These are phyloP conservation scores for Talaromyces borbonicus DNA, from an alignment of 495 filamentous ascomycete genomes.

Conservation along the genomic window DNA sequence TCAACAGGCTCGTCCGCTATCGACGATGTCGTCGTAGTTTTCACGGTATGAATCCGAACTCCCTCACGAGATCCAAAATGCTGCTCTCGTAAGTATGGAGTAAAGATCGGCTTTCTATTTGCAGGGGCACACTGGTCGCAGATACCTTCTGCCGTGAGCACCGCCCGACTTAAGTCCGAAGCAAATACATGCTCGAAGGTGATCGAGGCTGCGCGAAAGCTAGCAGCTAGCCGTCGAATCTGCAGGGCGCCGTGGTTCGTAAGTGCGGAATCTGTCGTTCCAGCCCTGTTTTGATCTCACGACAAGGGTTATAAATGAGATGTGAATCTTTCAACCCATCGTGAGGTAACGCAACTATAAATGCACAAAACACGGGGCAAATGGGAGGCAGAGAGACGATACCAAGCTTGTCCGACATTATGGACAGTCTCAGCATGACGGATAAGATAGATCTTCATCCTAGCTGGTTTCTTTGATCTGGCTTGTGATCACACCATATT, in stretches of 20 bases:
- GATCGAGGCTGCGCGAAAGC: slow-evolving; percentile 24
- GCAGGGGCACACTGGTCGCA: slow-evolving; percentile 5
- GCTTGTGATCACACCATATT: neutral
- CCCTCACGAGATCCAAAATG: slow-evolving; percentile 22
- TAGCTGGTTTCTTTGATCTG: neutral
- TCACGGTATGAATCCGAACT: neutral
- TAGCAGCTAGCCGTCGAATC: slow-evolving; percentile 46
- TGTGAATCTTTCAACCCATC: neutral
- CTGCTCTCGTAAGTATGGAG: slow-evolving; percentile 17
- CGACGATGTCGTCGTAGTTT: neutral
- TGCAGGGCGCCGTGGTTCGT: slow-evolving; percentile 78
- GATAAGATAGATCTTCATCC: slow-evolving; percentile 67
- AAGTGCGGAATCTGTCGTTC: slow-evolving; percentile 64
- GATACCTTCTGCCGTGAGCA: slow-evolving; percentile 42
- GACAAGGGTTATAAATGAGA: slow-evolving; percentile 9
- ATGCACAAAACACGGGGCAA: neutral
- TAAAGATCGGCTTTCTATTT: neutral
- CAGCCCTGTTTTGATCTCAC: slow-evolving; percentile 48
- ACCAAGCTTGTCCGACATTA: slow-evolving; percentile 72
- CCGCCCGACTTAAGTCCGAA: slow-evolving; percentile 68
- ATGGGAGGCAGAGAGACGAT: slow-evolving; percentile 8
- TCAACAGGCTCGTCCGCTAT: slow-evolving; percentile 20
- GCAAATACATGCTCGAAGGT: slow-evolving; percentile 57
- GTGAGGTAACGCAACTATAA: neutral
- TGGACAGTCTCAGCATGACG: slow-evolving; percentile 84